Base-by-base conservation (phyloP, 1,284 basidiomycete genomes). In the Xerocomus nothofagi region DNA sequence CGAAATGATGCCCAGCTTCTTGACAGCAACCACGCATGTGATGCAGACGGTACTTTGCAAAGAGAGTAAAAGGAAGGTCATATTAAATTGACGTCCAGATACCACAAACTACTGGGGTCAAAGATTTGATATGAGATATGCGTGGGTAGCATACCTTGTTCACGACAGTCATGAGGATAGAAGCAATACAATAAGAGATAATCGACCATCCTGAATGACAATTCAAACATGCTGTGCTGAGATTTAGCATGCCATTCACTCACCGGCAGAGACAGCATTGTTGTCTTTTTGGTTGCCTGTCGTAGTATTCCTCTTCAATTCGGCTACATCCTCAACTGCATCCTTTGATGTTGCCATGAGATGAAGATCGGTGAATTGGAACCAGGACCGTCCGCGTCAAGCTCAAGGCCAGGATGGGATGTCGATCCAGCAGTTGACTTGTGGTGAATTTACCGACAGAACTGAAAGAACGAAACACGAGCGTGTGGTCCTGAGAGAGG, bases 141-240 rank as follows among this genome's bases (percentile, higher is more conserved):
- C 31, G 26, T 9, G n/a, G 31, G 23, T 20, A 31, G 21, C 77
- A 39, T 55, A 93, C 93, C 79, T 99, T 98, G 79, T 98, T 98
- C 54, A 98, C 84, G 40, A 99, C 82, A 0, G 97, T 99, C 97
- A 99, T 99, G 49, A 94, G 76, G 62, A 99, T 98, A 34, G 92
- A 95, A 3, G 96, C 93, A 24, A 88, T 60, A 67, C 97, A 99
- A 71, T 99, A 99, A 63, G 88, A 91, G 51, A 90, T 56, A 56
- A 98, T 89, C 27, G 95, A 86, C 9, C 88, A 76, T 30, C 86
- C 85, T 81, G 68, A n/a, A 51, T 14, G 4, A 14, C 3, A 1
- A 17, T 11, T 57, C 30, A 9, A 30, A 41, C 21, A 37, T 17
- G 18, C 11, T 23, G 38, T 21, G 1, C 29, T 18, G 3, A 20